Evolutionary conservation across 495 filamentous ascomycete species (phyloP), one percentile per base, ranked within the genome.

Genomic region (Evansstolkia leycettana): DNA sequence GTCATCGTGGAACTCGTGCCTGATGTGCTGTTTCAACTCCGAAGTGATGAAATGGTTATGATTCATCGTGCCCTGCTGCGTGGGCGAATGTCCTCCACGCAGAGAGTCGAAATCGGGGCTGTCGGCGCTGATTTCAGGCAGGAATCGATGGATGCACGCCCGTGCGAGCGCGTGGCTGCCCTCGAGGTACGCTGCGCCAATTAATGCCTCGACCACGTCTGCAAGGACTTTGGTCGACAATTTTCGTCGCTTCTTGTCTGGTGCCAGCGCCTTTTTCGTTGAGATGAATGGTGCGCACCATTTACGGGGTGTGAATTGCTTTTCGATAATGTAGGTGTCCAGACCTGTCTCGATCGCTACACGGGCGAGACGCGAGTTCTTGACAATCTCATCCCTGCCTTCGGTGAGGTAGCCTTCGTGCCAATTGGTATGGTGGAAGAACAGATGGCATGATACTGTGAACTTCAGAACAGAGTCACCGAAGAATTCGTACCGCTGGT

Each of bases 391-490:
- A 42, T 80, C 76, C 38, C 88, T 85, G 29, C 64, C 62, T 5
- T 60, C 53, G 0, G 82, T 78, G 1, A 98, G 70, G 39, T 75
- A 82, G 0, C 82, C 78, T 58, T 98, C 90, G 23, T 82, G 82
- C 70, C 73, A 92, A 8, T 67, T 59, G 0, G 71, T 71, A 28
- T 84, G 66, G 25, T 73, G 50, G n/a, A 75, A 76, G 36, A 77
- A 71, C 2, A 86, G 65, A 23, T 81, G 73, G 16, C 81, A 54
- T 3, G 77, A 78, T 0, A 79, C 72, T 15, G 72, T 72, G 28
- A 78, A 72, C 47, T 96, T 96, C n/a, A 98, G 67, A 7, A 93
- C 67, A 0, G 73, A 71, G 45, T 98, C 90, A 0, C 90, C 90
- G 0, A 95, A 63, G 47, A 93, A 94, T 53, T 98, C 90, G 1